A percentile compares a stretch with the other conserved stretches of the same genome.
Conservation (phyloP, 2,329 filamentous ascomycete genomes). For the Scleromitrula shiraiana region DNA sequence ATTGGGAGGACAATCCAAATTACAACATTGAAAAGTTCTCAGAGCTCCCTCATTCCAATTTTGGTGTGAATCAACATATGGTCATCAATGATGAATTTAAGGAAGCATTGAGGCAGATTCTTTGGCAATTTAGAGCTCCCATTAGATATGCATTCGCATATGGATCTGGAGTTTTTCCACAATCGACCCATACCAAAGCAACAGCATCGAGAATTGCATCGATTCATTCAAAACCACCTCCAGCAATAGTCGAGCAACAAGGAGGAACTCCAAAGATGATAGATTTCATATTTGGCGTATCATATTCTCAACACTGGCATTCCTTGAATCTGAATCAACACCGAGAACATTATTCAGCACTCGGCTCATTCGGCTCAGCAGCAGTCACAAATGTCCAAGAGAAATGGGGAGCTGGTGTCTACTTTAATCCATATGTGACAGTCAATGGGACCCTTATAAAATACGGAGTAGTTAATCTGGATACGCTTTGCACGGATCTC, state of each 20-base stretch:
- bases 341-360: slow-evolving; percentile 81
- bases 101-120: slow-evolving; percentile 74
- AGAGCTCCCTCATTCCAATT: slow-evolving; percentile 68
- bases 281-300: slow-evolving; percentile 95
- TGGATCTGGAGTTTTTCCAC: slow-evolving; percentile 91
- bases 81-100: slow-evolving; percentile 94
- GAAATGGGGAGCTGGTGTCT: slow-evolving; percentile 82
- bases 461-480: slow-evolving; percentile 92
- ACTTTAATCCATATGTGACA: slow-evolving; percentile 93
- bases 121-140: slow-evolving; percentile 86
- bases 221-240: slow-evolving; percentile 74
- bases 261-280: slow-evolving; percentile 91
- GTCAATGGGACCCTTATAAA: slow-evolving; percentile 96
- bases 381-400: slow-evolving; percentile 82
- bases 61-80: slow-evolving; percentile 95
- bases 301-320: slow-evolving; percentile 94
- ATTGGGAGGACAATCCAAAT: slow-evolving; percentile 69
- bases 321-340: slow-evolving; percentile 84
- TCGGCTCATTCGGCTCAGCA: slow-evolving; percentile 77
- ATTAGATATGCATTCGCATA: slow-evolving; percentile 97
- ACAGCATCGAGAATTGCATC: slow-evolving; percentile 46
- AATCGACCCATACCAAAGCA: slow-evolving; percentile 45
- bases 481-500: slow-evolving; percentile 80
- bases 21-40: slow-evolving; percentile 66
- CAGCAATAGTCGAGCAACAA: slow-evolving; percentile 76